A percentile compares a stretch with the other conserved stretches of the same genome.
Evolutionary conservation across 106 monocot species (phyloP).

Genomic region (Apostasia ramifera): DNA sequence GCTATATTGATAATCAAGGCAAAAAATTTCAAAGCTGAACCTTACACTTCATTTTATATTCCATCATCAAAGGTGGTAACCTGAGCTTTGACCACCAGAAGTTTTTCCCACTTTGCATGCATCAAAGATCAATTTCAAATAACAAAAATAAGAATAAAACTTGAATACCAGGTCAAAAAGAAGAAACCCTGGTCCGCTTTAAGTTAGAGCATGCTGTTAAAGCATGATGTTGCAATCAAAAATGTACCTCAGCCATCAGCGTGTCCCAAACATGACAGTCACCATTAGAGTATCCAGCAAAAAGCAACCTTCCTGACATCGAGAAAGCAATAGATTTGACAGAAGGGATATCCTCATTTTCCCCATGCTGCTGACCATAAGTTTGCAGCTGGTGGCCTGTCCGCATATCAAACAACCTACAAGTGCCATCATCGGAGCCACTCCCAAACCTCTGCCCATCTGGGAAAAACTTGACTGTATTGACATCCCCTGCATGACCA

Average conservation of each 20-base stretch:
- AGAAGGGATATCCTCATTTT: constrained; percentile 33
- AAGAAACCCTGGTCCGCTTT: too few relatives aligned
- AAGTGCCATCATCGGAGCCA: constrained; percentile 95
- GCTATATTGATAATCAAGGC: too few relatives aligned
- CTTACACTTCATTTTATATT: too few relatives aligned
- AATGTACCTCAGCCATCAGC: constrained; percentile 68
- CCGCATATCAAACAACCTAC: constrained; percentile 82
- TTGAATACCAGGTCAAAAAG: too few relatives aligned
- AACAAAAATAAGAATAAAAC: too few relatives aligned
- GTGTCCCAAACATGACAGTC: constrained; percentile 96
- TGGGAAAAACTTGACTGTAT: constrained; percentile 92
- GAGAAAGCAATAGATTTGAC: constrained; percentile 91
- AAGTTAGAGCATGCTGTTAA: too few relatives aligned
- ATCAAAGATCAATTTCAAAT: too few relatives aligned
- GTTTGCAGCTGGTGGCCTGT: constrained; percentile 96
- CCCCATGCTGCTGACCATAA: constrained; percentile 36
- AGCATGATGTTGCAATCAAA: too few relatives aligned
- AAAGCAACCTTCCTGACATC: constrained; percentile 85
- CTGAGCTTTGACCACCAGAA: too few relatives aligned
- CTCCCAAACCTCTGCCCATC: constrained; percentile 95
- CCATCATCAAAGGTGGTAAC: too few relatives aligned
- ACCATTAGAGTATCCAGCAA: constrained; percentile 98
- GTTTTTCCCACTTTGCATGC: too few relatives aligned
- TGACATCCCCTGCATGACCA: constrained; percentile 79
- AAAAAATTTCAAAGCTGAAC: too few relatives aligned